Base-by-base conservation (phyloP, 257 asterid genomes). In the Echites panduratus region DNA sequence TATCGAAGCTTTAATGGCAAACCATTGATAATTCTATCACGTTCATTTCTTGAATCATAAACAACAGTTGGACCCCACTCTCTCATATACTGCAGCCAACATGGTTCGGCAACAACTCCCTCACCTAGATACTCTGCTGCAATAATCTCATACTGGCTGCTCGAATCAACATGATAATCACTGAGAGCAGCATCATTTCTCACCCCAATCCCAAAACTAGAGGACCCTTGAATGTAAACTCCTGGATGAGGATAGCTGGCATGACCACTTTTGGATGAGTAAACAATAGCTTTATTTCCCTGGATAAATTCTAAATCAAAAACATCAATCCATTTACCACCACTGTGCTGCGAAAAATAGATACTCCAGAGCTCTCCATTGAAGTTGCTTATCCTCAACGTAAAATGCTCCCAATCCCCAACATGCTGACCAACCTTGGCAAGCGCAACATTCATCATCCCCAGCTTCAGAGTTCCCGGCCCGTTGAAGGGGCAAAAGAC, bases 371-470 rank as follows among this genome's bases (percentile, higher is more conserved):
- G 91, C 85, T 91, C 99, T 35, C 97, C 97, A 0, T 90, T 84
- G 87, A 85, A 94, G 81, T 94, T 94, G 80, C 92, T 87, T n/a
- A 94, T 73, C 71, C 97, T 85, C 72, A 94, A 91, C 52, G 99
- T 91, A 79, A 89, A 87, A 74, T 94, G 99, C 79, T 94, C 99
- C 99, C 99, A 94, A 49, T 94, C 99, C 16, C 97, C 96, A 24
- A 91, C 93, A 78, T 94, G 99, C 81, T 83, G 93, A 32, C 99
- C 99, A 17, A 91, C 79, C 78, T 88, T 91, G 53, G 84, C 73
- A 66, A 94, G 86, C 52, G 86, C 35, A 59, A 90, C 68, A 59
- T 84, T 84, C 81, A 89, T 75, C 75, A 87, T 44, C 58, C 97
- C 97, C 48, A 90, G 68, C 77, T 90, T 90, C 71, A 92, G 49